Percentiles rank a stretch among this genome's conserved stretches.
Evolutionary conservation across 2,329 filamentous ascomycete genomes (phyloP).

Genomic region (Shiraia sp.): DNA sequence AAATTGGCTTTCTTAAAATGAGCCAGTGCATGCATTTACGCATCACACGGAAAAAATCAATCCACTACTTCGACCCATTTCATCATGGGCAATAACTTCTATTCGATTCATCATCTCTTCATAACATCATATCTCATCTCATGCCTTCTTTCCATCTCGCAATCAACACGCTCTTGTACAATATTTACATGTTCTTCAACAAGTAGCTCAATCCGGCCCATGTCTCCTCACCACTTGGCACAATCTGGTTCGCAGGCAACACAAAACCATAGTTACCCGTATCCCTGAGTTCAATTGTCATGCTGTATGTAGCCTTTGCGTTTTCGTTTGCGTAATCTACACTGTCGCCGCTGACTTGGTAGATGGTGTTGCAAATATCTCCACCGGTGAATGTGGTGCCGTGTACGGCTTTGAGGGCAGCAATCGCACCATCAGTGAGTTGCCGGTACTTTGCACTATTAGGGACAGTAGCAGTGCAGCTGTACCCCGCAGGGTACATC

Average conservation of each 20-base stretch:
- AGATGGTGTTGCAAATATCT: conserved; percentile 64
- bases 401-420: conserved; percentile 61
- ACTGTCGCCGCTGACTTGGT: conserved; percentile 56
- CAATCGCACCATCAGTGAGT: conserved; percentile 54
- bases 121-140: too few species aligned
- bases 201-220: conserved; percentile 48
- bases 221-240: conserved; percentile 52
- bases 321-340: conserved; percentile 52
- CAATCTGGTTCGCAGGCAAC: conserved; percentile 54
- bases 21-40: too few species aligned
- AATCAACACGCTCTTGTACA: too few species aligned
- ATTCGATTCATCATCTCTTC: too few species aligned
- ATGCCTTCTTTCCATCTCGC: too few species aligned
- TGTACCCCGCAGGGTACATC: conserved; percentile 64
- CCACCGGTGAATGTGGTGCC: conserved; percentile 49
- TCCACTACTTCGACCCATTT: too few species aligned
- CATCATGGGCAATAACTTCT: too few species aligned
- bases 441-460: conserved; percentile 55
- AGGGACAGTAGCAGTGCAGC: conserved; percentile 53
- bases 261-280: conserved; percentile 55
- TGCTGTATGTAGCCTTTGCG: conserved; percentile 49
- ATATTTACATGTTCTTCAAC: conserved; percentile 33
- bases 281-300: conserved; percentile 56
- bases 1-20: too few species aligned
- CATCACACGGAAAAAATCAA: too few species aligned